These are phyloP conservation scores for Sanghuangporus weigelae DNA, from an alignment of 1,284 basidiomycete species.

Conservation along the genomic window DNA sequence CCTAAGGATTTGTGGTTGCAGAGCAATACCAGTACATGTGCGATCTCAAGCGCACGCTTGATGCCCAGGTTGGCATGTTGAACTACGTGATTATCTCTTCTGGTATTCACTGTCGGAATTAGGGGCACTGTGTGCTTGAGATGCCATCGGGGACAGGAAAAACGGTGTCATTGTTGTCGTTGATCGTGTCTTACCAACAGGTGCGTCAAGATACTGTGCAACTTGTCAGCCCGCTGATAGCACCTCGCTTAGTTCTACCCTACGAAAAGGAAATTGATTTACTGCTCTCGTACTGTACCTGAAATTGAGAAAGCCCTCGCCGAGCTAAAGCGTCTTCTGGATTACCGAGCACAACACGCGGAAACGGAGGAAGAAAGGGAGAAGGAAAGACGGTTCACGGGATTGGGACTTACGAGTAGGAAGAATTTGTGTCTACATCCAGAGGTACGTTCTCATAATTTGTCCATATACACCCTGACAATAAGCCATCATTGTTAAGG, in stretches of 20 bases:
- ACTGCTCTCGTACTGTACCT: slow-evolving; percentile 99
- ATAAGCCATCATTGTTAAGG: slow-evolving; percentile 41
- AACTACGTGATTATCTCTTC: neutral
- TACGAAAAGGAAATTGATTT: slow-evolving; percentile 90
- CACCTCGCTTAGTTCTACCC: slow-evolving; percentile 73
- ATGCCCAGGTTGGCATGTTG: slow-evolving; percentile 63
- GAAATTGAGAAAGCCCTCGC: slow-evolving; percentile 99
- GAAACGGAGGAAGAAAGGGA: slow-evolving; percentile 71
- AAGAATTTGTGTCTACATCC: slow-evolving; percentile 98
- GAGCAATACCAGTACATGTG: slow-evolving; percentile 99
- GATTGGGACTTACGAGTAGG: slow-evolving; percentile 89
- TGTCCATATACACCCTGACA: neutral
- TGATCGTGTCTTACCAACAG: slow-evolving; percentile 98
- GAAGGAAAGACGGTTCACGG: slow-evolving; percentile 82
- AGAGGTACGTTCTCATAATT: slow-evolving; percentile 56
- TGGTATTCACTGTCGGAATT: neutral
- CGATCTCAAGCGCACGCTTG: slow-evolving; percentile 94
- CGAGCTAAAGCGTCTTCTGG: slow-evolving; percentile 93
- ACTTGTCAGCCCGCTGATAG: neutral
- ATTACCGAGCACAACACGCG: slow-evolving; percentile 71
- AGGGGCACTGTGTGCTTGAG: slow-evolving; percentile 98
- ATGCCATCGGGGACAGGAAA: slow-evolving; percentile 99
- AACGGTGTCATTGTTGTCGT: slow-evolving; percentile 92
- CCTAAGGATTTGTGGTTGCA: slow-evolving; percentile 26
- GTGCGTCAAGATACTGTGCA: slow-evolving; percentile 34